Percentiles rank a stretch among this genome's conserved stretches.
Evolutionary conservation across 164 flowering plant genomes (phyloP).

Genomic region (Stephania yunnanensis): DNA sequence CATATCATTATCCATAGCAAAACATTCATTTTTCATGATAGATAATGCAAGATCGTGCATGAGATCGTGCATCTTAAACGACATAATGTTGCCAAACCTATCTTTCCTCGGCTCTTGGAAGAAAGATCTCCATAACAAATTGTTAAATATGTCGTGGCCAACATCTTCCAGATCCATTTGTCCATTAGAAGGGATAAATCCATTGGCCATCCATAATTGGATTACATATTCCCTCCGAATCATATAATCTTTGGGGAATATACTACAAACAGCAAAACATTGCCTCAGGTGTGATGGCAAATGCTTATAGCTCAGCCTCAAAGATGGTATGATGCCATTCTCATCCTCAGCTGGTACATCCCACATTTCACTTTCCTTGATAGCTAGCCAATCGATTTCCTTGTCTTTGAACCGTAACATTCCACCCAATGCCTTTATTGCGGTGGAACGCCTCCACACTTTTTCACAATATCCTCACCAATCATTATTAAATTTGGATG

Average conservation of each 20-base stretch:
- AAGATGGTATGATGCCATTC: constrained; percentile 12
- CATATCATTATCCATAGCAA: background rate
- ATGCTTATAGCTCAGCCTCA: constrained; percentile 15
- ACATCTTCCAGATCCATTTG: background rate
- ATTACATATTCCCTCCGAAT: background rate
- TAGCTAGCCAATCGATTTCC: constrained; percentile 8
- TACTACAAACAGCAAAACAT: constrained; percentile 20
- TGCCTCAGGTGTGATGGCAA: constrained; percentile 12
- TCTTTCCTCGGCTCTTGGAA: constrained; percentile 1
- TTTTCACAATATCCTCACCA: background rate
- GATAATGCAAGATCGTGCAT: background rate
- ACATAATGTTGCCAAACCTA: background rate
- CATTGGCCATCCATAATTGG: background rate
- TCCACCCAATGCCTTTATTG: constrained; percentile 11
- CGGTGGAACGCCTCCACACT: constrained; percentile 18
- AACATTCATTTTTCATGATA: background rate
- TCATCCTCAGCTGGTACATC: background rate
- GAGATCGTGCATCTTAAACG: constrained; percentile 4
- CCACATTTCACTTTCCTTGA: constrained; percentile 15
- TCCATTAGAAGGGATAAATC: background rate
- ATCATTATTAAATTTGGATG: background rate
- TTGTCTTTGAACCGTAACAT: constrained; percentile 5
- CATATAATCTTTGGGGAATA: constrained; percentile 15
- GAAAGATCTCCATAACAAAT: constrained; percentile 1
- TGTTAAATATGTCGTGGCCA: background rate